Percentiles rank a stretch among this genome's conserved stretches.
Evolutionary conservation across 2,329 filamentous ascomycete species (phyloP).

Genomic region (Elsinoe batatas): DNA sequence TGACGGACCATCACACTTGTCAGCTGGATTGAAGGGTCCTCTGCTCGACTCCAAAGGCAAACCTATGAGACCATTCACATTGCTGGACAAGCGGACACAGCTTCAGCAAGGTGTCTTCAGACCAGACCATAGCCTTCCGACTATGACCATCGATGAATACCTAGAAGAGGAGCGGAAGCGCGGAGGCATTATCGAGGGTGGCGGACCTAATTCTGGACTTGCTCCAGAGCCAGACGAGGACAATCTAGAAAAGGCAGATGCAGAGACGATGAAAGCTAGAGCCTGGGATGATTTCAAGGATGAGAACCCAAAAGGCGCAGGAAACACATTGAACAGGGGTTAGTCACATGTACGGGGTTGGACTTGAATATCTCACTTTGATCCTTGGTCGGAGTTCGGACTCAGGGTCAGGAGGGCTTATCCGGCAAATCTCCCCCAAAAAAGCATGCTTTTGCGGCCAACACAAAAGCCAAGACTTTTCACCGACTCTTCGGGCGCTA

Average conservation of each 20-base stretch:
- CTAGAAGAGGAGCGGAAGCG: constrained; percentile 77
- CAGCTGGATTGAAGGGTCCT: constrained; percentile 51
- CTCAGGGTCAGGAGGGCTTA: not conserved
- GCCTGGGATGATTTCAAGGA: constrained; percentile 94
- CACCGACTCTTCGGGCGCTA: constrained; percentile 1
- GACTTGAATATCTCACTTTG: not conserved
- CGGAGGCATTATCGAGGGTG: constrained; percentile 85
- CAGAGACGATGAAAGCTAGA: constrained; percentile 84
- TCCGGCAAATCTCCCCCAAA: not conserved
- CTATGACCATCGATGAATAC: constrained; percentile 97
- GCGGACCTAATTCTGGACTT: constrained; percentile 62
- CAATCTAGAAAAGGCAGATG: constrained; percentile 75
- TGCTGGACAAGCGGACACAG: constrained; percentile 67
- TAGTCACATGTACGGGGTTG: constrained; percentile 22
- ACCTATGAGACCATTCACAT: constrained; percentile 81
- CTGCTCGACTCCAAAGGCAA: constrained; percentile 70
- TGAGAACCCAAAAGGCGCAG: constrained; percentile 72
- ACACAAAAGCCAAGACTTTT: constrained; percentile 7
- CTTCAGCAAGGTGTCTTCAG: constrained; percentile 75
- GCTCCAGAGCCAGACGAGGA: constrained; percentile 77
- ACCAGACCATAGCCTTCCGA: constrained; percentile 84
- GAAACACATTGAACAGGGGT: constrained; percentile 75
- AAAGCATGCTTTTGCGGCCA: not conserved
- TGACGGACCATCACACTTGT: constrained; percentile 49
- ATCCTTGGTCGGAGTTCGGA: not conserved